Base-by-base conservation (phyloP, 108 stramenopile species). In the Mediolabrus comicus region DNA sequence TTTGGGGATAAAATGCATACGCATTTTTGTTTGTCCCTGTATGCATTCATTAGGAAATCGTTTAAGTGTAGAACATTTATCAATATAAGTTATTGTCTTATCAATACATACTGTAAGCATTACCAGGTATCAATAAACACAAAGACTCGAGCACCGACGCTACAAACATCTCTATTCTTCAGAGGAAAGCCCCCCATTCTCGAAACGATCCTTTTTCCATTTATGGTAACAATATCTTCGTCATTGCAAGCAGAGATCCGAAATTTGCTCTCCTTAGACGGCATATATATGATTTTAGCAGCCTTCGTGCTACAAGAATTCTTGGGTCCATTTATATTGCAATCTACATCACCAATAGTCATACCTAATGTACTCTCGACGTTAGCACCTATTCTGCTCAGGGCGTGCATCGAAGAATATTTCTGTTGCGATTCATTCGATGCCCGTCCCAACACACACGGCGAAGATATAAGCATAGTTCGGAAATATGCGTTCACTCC, bases 91-190 rank as follows among this genome's bases (percentile, higher is more conserved):
- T n/a, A n/a, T n/a, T n/a, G n/a, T n/a, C n/a, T n/a, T n/a, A n/a
- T n/a, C n/a, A n/a, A n/a, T n/a, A n/a, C n/a, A n/a, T n/a, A n/a
- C n/a, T n/a, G n/a, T n/a, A n/a, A n/a, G n/a, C n/a, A n/a, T n/a
- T n/a, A n/a, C n/a, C n/a, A n/a, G n/a, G n/a, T 43, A 39, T 72
- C 51, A 52, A 94, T 43, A 61, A 95, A 87, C 1, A 87, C 71
- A 35, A 95, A 92, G 4, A 92, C 94, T n/a, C 94, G 79, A 30
- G 88, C 70, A 8, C 94, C 94, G 14, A 92, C 86, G 5, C 88
- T 86, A 49, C 87, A 88, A 34, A 95, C 65, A 66, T 95, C 94
- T 52, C 84, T 81, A 54, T 89, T 76, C 53, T 62, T 67, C 36
- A 95, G 68, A 51, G 90, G 87, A 51, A 88, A 83, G 19, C 77